A percentile compares a stretch with the other conserved stretches of the same genome.
These are phyloP conservation scores for Allantophomopsis lycopodina DNA, from an alignment of 2,329 filamentous ascomycete genomes.

Conservation along the genomic window DNA sequence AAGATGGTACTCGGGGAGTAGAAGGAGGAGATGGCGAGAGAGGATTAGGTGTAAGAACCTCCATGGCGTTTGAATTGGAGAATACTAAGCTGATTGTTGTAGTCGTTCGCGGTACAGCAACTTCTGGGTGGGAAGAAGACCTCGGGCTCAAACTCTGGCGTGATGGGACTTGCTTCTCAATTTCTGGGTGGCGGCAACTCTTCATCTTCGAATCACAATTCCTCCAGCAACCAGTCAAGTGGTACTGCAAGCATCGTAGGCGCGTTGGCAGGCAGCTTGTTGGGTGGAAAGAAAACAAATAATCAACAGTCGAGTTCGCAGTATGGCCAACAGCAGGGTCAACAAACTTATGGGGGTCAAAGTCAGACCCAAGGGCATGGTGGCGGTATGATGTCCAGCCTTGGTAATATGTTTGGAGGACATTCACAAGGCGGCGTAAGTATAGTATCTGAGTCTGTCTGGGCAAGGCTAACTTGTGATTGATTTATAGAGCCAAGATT, in stretches of 20 bases:
- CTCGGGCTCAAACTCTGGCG: conserved; percentile 7
- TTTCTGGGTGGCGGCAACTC: conserved; percentile 8
- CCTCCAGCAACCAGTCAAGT: conserved; percentile 13
- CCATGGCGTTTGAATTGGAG: neutral
- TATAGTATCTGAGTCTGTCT: neutral
- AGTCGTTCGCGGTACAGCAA: conserved; percentile 18
- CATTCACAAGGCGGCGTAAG: conserved; percentile 4
- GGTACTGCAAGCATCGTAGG: conserved; percentile 20
- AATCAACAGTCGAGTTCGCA: conserved; percentile 28
- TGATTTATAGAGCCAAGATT: conserved; percentile 34
- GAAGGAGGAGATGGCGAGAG: conserved; percentile 43
- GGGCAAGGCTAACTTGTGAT: conserved; percentile 7
- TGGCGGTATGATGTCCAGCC: conserved; percentile 13
- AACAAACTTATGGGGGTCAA: conserved; percentile 11
- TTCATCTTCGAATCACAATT: conserved; percentile 8
- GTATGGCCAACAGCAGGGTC: conserved; percentile 37
- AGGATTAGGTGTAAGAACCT: conserved; percentile 46
- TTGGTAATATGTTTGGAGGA: conserved; percentile 16
- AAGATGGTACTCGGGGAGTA: conserved; percentile 28
- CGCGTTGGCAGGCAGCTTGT: conserved; percentile 37
- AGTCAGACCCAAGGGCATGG: conserved; percentile 2
- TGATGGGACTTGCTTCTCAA: conserved; percentile 9
- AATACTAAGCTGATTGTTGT: neutral
- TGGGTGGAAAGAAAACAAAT: conserved; percentile 29
- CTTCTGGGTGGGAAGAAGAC: conserved; percentile 19